Percentiles rank a stretch among this genome's conserved stretches.
Conservation (phyloP, 371 early-diverging fungal genomes). For the Mortierella sp. region DNA sequence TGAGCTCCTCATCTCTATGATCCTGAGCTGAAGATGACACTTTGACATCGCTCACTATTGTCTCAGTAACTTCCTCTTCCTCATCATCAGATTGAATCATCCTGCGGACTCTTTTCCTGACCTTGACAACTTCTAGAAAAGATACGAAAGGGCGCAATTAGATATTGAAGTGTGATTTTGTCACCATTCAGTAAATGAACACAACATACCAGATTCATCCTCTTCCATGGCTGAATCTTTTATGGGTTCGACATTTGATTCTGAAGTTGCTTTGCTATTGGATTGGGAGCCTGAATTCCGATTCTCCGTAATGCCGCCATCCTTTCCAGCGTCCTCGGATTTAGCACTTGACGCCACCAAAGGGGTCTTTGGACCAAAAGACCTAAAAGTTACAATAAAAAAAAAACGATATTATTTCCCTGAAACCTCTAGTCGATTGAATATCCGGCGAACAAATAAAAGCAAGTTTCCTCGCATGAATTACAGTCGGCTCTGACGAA, state of each 20-base stretch:
- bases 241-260: not conserved
- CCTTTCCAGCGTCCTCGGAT: slow-evolving; percentile 3
- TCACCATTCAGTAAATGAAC: slow-evolving; percentile 4
- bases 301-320: slow-evolving; percentile 1
- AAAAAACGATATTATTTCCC: not conserved
- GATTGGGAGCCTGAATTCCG: not conserved
- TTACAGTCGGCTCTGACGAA: slow-evolving; percentile 43
- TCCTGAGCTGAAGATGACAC: slow-evolving; percentile 18
- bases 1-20: slow-evolving; percentile 29
- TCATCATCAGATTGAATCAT: slow-evolving; percentile 40
- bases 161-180: slow-evolving; percentile 13
- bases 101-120: slow-evolving; percentile 40
- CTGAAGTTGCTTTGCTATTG: not conserved
- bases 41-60: not conserved
- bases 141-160: not conserved
- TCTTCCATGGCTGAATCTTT: slow-evolving; percentile 29
- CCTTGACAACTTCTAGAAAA: slow-evolving; percentile 18
- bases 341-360: slow-evolving; percentile 46
- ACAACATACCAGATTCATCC: slow-evolving; percentile 29
- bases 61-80: slow-evolving; percentile 12
- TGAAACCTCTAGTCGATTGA: not conserved
- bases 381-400: slow-evolving; percentile 13
- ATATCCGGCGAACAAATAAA: not conserved
- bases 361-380: slow-evolving; percentile 44
- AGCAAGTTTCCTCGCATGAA: not conserved